Percentiles rank a stretch among this genome's conserved stretches.
phyloP scores from a whole-genome alignment of 768 basidiomycete genomes.

The Polyporus arcularius region DNA sequence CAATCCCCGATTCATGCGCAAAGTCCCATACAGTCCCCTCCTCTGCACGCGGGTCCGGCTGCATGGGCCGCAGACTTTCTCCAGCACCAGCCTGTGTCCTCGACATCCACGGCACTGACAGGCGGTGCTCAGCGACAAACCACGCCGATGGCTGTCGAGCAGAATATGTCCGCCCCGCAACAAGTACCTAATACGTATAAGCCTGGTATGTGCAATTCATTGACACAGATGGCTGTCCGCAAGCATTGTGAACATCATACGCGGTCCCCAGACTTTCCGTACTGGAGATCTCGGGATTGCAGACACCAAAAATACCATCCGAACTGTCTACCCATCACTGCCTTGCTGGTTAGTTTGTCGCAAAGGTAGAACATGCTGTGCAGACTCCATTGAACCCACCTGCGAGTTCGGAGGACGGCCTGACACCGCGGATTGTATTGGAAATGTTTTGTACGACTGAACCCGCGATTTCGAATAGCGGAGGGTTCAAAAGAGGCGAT shows the following conservation, averaged over 20 bases:
- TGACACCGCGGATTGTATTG: neutral
- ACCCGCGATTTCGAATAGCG: too few relatives aligned
- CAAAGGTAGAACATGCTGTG: too few relatives aligned
- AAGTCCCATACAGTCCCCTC: constrained; percentile 23
- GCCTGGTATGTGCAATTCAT: constrained; percentile 2
- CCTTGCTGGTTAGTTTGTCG: too few relatives aligned
- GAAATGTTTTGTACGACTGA: neutral
- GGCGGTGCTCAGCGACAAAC: constrained; percentile 3
- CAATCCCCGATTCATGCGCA: constrained; percentile 22
- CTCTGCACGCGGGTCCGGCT: constrained; percentile 29
- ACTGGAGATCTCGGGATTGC: too few relatives aligned
- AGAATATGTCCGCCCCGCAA: constrained; percentile 5
- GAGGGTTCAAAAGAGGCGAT: too few relatives aligned
- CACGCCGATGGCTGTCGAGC: constrained; percentile 7
- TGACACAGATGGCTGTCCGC: neutral
- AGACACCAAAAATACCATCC: too few relatives aligned
- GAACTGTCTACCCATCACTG: too few relatives aligned
- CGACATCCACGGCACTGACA: neutral
- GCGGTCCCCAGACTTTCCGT: too few relatives aligned
- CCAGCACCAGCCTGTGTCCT: constrained; percentile 32
- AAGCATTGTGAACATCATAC: too few relatives aligned
- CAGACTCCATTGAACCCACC: too few relatives aligned
- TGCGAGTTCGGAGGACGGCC: too few relatives aligned
- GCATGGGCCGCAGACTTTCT: constrained; percentile 71
- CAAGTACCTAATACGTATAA: neutral